These are phyloP conservation scores for Mrakia gelida DNA, from an alignment of 768 basidiomycete genomes.

Conservation along the genomic window DNA sequence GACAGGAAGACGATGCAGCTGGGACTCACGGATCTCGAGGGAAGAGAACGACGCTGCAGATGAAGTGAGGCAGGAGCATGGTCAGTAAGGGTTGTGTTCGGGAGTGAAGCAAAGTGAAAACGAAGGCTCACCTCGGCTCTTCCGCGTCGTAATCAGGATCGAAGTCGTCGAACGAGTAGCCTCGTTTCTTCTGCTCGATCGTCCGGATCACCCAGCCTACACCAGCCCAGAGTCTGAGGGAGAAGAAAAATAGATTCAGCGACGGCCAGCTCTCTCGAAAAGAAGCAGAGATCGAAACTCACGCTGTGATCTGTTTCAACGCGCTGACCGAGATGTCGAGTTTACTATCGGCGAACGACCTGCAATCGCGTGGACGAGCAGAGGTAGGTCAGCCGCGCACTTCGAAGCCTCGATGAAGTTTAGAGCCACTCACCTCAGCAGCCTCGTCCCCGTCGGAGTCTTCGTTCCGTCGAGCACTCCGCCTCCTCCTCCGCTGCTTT, in stretches of 20 bases:
- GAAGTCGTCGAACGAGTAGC: conserved; percentile 22
- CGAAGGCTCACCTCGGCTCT: neutral
- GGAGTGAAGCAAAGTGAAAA: neutral
- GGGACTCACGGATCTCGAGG: conserved; percentile 12
- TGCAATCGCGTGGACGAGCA: too few species aligned
- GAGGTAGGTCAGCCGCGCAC: too few species aligned
- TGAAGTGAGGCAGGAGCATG: neutral
- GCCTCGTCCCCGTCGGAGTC: conserved; percentile 24
- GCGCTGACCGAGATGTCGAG: conserved; percentile 2
- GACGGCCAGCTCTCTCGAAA: neutral
- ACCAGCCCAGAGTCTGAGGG: conserved; percentile 22
- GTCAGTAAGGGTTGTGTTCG: neutral
- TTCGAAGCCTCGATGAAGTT: too few species aligned
- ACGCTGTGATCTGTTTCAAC: neutral
- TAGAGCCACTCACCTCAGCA: neutral
- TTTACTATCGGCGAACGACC: conserved; percentile 7
- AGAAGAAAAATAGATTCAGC: neutral
- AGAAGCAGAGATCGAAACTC: neutral
- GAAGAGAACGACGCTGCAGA: neutral
- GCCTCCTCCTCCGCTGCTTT: neutral
- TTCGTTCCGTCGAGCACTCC: conserved; percentile 18
- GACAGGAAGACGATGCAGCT: too few species aligned
- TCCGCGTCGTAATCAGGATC: conserved; percentile 26
- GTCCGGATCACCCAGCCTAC: conserved; percentile 31
- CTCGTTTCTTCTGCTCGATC: conserved; percentile 33